These are phyloP conservation scores for Podospora comata DNA, from an alignment of 495 filamentous ascomycete genomes.

Conservation along the genomic window DNA sequence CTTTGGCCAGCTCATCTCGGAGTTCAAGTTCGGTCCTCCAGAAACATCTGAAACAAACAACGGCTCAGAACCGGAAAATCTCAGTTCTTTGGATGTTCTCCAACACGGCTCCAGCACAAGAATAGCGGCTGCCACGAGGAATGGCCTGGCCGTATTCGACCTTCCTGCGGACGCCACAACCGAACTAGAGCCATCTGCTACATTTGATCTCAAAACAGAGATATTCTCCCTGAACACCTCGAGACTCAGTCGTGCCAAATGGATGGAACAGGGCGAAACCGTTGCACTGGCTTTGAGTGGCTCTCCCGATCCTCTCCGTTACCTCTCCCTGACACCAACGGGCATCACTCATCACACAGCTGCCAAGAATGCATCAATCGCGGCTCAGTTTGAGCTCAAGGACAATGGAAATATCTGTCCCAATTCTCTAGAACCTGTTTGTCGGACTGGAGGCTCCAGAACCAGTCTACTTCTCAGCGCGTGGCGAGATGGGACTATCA, in stretches of 20 bases:
- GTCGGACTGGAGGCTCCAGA: conserved; percentile 26
- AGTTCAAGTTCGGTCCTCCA: conserved; percentile 23
- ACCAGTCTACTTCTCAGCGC: conserved; percentile 43
- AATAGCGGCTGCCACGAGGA: conserved; percentile 30
- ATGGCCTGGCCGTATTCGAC: conserved; percentile 32
- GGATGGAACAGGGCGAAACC: conserved; percentile 36
- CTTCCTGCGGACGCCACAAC: conserved; percentile 19
- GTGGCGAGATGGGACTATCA: conserved; percentile 47
- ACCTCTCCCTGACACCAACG: conserved; percentile 38
- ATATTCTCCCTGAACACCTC: conserved; percentile 6
- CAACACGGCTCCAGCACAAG: conserved; percentile 12
- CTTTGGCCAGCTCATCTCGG: conserved; percentile 34
- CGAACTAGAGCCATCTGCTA: conserved; percentile 17
- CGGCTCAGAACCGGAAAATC: conserved; percentile 23
- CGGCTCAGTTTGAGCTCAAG: conserved; percentile 18
- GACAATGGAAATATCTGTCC: conserved; percentile 28
- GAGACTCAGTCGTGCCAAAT: conserved; percentile 35
- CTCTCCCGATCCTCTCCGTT: conserved; percentile 36
- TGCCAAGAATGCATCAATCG: conserved; percentile 23
- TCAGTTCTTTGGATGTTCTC: conserved; percentile 38
- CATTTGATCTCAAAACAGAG: conserved; percentile 22
- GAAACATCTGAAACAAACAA: not conserved
- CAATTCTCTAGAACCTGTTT: conserved; percentile 40
- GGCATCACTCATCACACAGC: conserved; percentile 34
- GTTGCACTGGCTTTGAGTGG: conserved; percentile 39